Conservation (phyloP, 352 stramenopile species). For the Thraustotheca clavata region DNA sequence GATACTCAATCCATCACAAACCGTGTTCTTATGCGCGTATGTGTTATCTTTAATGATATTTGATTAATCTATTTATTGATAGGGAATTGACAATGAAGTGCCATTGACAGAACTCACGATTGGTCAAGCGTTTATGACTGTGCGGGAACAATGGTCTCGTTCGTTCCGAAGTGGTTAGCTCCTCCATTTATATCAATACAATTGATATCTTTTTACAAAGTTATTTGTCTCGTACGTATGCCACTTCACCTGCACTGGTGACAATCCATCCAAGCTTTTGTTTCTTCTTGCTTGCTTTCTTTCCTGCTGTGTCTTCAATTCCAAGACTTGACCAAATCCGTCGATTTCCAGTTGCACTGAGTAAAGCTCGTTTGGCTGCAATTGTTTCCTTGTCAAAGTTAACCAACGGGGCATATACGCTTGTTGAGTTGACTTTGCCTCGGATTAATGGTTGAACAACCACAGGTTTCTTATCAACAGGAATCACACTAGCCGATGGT, state of each 20-base stretch:
- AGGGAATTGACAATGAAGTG: conserved; percentile 85
- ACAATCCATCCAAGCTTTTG: conserved; percentile 44
- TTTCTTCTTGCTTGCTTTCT: conserved; percentile 23
- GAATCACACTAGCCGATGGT: not conserved
- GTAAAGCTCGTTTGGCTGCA: conserved; percentile 67
- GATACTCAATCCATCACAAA: conserved; percentile 85
- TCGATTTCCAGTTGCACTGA: conserved; percentile 60
- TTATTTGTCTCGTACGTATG: conserved; percentile 66
- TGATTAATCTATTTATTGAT: conserved; percentile 9
- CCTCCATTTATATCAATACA: not conserved
- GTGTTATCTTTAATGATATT: conserved; percentile 15
- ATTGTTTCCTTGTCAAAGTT: conserved; percentile 73
- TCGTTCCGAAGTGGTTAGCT: conserved; percentile 64
- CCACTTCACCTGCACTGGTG: conserved; percentile 61
- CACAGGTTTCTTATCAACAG: not conserved
- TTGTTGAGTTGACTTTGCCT: not conserved
- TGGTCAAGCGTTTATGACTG: conserved; percentile 78
- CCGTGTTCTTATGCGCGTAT: conserved; percentile 86
- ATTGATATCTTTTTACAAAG: not conserved
- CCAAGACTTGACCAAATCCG: conserved; percentile 79
- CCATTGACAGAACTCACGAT: conserved; percentile 81
- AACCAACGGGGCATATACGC: conserved; percentile 63
- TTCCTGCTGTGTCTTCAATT: conserved; percentile 44
- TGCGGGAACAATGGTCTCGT: conserved; percentile 80
- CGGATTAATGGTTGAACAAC: not conserved